Base-by-base conservation (phyloP, 441 rosid genomes). In the Eutrema salsugineum region DNA sequence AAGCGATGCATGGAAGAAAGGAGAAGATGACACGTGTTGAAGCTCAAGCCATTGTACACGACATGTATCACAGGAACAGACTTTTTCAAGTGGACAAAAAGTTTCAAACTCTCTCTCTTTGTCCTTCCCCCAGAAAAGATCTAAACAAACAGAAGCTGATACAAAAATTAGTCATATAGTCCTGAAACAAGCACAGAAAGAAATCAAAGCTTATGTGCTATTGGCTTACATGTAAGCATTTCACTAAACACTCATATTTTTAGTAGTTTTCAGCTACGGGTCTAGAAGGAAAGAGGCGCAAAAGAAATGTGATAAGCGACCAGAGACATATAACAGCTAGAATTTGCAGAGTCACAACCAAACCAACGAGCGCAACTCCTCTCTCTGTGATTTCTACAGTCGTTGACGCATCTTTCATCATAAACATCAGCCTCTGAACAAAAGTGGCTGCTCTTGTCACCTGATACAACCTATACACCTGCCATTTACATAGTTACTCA, bases 231-330 rank as follows among this genome's bases (percentile, higher is more conserved):
- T 24, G 59, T 6, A 30, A 68, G 22, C 66, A 73, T 3, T 3
- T 55, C 71, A 46, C 71, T 55, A 27, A 42, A 36, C 47, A 22
- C 39, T 46, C 49, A 78, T 32, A 16, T 27, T 2, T 66, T 84
- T 67, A 89, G 67, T 91, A 89, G 74, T 88, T 88, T 80, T 89
- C 93, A 20, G 93, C 73, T 15, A 85, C 94, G 27, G 96, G 93
- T 80, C 93, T 89, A 14, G 94, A 91, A 74, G 97, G 98, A 43
- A 93, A 91, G 19, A 93, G 91, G 77, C 97, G 85, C 80, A 85
- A 66, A 48, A 91, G 91, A 70, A 91, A 88, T 14, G 98, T 89
- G 47, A 88, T 47, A 63, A 91, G 71, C 22, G 96, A 88, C 98
- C 97, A 94, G 32, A 94, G 94, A 84, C 96, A 89, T 62, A 87